Evolutionary conservation across 2,329 filamentous ascomycete species (phyloP).

Genomic region (Microdochium nivale): DNA sequence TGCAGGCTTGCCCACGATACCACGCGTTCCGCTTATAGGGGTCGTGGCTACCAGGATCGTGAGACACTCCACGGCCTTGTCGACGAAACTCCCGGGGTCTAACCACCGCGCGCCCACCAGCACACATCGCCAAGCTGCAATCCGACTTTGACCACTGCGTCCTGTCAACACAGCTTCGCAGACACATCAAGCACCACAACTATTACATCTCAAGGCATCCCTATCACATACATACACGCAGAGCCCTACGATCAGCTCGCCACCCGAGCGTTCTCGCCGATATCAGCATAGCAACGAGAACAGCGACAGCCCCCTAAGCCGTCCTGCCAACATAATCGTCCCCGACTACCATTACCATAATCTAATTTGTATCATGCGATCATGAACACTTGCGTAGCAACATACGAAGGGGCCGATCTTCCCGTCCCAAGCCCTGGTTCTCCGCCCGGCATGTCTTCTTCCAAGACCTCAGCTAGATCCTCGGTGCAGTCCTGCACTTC

Average conservation of each 20-base stretch:
- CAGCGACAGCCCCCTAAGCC: background rate
- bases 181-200: no score
- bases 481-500: conserved; percentile 75
- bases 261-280: background rate
- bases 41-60: conserved; percentile 13
- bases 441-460: conserved; percentile 69
- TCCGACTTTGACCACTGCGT: background rate
- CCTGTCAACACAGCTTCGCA: background rate
- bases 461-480: conserved; percentile 85
- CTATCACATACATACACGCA: background rate
- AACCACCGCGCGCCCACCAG: conserved; percentile 3
- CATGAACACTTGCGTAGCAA: conserved; percentile 29
- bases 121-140: background rate
- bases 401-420: conserved; percentile 25
- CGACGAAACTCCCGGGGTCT: conserved; percentile 5
- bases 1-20: background rate
- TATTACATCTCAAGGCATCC: no score
- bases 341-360: background rate
- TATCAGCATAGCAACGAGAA: background rate
- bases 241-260: background rate
- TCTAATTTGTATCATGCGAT: conserved; percentile 17
- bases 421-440: conserved; percentile 47
- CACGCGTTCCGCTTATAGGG: conserved; percentile 1
- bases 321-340: background rate
- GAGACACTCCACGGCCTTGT: conserved; percentile 15